A percentile compares a stretch with the other conserved stretches of the same genome.
These are phyloP conservation scores for Rhododendron vialii DNA, from an alignment of 148 eudicot species.

Conservation along the genomic window DNA sequence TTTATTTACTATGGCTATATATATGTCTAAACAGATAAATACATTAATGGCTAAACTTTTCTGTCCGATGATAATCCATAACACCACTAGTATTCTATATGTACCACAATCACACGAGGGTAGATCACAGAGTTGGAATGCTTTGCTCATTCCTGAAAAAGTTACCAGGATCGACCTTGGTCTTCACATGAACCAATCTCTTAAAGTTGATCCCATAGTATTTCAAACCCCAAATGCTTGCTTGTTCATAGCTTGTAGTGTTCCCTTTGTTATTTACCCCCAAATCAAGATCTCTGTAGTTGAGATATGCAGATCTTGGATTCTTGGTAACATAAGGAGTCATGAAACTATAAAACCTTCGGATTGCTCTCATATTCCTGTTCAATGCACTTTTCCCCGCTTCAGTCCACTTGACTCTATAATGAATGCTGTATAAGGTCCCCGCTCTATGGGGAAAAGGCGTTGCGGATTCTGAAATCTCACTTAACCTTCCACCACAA, in stretches of 20 bases:
- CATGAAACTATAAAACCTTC: not conserved
- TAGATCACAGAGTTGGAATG: not conserved
- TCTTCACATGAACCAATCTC: not conserved
- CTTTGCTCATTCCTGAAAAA: not conserved
- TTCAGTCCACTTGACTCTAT: not conserved
- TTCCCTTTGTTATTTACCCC: too few species aligned
- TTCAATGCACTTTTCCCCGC: not conserved
- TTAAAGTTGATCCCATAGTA: not conserved
- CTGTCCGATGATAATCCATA: too few species aligned
- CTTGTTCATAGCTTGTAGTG: too few species aligned
- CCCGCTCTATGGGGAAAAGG: not conserved
- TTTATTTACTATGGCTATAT: too few species aligned
- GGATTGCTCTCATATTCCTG: not conserved
- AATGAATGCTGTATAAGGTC: not conserved
- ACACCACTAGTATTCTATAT: too few species aligned
- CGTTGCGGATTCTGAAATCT: not conserved
- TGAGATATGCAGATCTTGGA: constrained; percentile 4
- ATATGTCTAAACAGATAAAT: too few species aligned
- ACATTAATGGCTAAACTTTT: too few species aligned
- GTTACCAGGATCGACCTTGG: not conserved
- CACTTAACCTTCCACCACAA: not conserved
- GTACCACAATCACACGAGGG: too few species aligned
- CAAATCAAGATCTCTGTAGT: constrained; percentile 12
- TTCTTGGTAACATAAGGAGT: constrained; percentile 1
- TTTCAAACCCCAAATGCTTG: not conserved